Conservation (phyloP, 2,329 filamentous ascomycete genomes). For the Cladosporium sp. region DNA sequence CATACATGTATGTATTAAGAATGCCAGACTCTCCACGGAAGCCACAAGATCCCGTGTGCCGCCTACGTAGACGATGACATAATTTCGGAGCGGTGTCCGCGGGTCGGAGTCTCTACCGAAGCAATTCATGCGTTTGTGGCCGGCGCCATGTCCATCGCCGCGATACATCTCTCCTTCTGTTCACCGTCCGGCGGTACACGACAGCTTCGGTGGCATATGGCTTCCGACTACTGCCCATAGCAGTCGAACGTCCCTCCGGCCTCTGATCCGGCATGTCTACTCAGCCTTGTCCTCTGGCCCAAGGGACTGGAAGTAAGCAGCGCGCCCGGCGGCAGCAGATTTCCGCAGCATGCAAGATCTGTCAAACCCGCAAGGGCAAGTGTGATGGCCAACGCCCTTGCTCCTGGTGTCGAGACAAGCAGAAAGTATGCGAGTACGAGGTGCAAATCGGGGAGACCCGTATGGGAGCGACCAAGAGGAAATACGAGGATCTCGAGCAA, state of each 20-base stretch:
- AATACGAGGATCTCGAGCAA: conserved; percentile 22
- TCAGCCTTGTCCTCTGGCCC: neutral
- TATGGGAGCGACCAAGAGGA: conserved; percentile 24
- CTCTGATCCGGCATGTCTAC: neutral
- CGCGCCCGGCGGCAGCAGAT: neutral
- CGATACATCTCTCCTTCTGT: neutral
- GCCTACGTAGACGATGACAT: too few relatives aligned
- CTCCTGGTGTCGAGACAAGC: conserved; percentile 9
- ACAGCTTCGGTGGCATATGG: too few relatives aligned
- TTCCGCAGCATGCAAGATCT: neutral
- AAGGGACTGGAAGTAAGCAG: neutral
- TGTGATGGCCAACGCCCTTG: conserved; percentile 21
- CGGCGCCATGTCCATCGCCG: neutral
- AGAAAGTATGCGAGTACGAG: conserved; percentile 22
- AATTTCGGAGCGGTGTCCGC: too few relatives aligned
- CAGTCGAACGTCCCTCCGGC: neutral
- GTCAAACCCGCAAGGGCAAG: conserved; percentile 1
- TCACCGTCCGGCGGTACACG: neutral
- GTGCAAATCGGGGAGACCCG: conserved; percentile 23
- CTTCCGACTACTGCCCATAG: neutral
- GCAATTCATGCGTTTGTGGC: neutral
- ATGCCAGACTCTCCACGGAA: too few relatives aligned
- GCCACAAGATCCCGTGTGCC: too few relatives aligned
- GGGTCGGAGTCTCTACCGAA: neutral
- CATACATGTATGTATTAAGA: too few relatives aligned